phyloP scores from a whole-genome alignment of 768 basidiomycete species.

The Gyrodon lividus region DNA sequence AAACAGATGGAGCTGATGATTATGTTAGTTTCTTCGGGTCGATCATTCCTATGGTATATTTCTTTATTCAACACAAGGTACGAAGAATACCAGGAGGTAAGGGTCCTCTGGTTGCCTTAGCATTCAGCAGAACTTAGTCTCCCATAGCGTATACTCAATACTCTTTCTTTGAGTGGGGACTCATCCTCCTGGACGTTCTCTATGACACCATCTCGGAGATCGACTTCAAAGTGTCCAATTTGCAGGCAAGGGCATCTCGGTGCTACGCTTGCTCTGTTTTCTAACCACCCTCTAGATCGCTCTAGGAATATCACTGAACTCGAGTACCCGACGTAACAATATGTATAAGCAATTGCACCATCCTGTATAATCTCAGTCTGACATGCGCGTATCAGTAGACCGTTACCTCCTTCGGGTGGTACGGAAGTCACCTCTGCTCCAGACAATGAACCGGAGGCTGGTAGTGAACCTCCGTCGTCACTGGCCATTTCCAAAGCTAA shows the following conservation, averaged over 20 bases:
- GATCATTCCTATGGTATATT: slow-evolving; percentile 75
- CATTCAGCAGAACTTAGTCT: not conserved
- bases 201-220: slow-evolving; percentile 67
- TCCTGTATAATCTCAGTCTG: slow-evolving; percentile 32
- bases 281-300: slow-evolving; percentile 16
- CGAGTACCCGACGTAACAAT: slow-evolving; percentile 26
- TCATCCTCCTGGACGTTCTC: slow-evolving; percentile 70
- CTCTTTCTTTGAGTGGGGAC: slow-evolving; percentile 84
- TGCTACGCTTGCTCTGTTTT: not conserved
- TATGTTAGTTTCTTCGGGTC: slow-evolving; percentile 62
- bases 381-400: slow-evolving; percentile 23
- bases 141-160: slow-evolving; percentile 78
- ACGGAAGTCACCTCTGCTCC: slow-evolving; percentile 5
- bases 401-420: slow-evolving; percentile 2
- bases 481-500: not conserved
- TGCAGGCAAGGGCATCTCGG: slow-evolving; percentile 44
- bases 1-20: slow-evolving; percentile 2
- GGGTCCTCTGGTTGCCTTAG: slow-evolving; percentile 12
- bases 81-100: slow-evolving; percentile 74
- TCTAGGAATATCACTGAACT: slow-evolving; percentile 29
- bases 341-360: slow-evolving; percentile 48
- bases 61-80: slow-evolving; percentile 85
- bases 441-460: not conserved
- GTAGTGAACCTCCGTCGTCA: not conserved
- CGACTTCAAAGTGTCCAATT: slow-evolving; percentile 53